These are phyloP conservation scores for Amauroascus verrucosus DNA, from an alignment of 2,329 filamentous ascomycete genomes.

Conservation along the genomic window DNA sequence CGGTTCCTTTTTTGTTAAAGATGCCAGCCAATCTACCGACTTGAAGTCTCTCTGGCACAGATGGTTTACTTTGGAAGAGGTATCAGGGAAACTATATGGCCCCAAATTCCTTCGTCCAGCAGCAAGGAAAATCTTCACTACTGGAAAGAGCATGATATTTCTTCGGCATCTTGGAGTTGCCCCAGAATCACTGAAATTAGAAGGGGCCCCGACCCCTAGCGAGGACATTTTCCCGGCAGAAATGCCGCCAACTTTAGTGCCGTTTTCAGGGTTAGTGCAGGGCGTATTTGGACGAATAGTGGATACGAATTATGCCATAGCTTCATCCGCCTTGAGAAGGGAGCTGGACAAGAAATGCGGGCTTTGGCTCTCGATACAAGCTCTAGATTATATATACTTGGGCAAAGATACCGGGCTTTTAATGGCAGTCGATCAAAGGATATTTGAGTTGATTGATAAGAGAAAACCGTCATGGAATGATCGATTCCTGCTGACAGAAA, in stretches of 20 bases:
- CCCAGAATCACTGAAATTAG: constrained; percentile 22
- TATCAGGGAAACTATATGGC: constrained; percentile 51
- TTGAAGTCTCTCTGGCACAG: constrained; percentile 63
- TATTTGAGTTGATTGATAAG: constrained; percentile 67
- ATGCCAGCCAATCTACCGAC: constrained; percentile 43
- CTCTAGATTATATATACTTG: constrained; percentile 64
- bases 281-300: constrained; percentile 67
- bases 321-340: constrained; percentile 54
- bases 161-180: constrained; percentile 56
- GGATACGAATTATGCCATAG: constrained; percentile 59
- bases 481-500: constrained; percentile 66
- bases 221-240: constrained; percentile 33
- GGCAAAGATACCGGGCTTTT: constrained; percentile 62
- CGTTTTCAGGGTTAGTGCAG: constrained; percentile 58
- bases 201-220: constrained; percentile 24
- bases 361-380: constrained; percentile 53
- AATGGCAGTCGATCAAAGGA: constrained; percentile 52
- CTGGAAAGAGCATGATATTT: constrained; percentile 80
- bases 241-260: constrained; percentile 23
- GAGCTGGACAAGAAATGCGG: constrained; percentile 60
- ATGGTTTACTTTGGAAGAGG: constrained; percentile 56
- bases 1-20: constrained; percentile 64
- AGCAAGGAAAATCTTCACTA: constrained; percentile 64
- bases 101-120: constrained; percentile 65
- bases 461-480: constrained; percentile 60